Evolutionary conservation across 345 rosid species (phyloP).

Genomic region (Reutealis trisperma): DNA sequence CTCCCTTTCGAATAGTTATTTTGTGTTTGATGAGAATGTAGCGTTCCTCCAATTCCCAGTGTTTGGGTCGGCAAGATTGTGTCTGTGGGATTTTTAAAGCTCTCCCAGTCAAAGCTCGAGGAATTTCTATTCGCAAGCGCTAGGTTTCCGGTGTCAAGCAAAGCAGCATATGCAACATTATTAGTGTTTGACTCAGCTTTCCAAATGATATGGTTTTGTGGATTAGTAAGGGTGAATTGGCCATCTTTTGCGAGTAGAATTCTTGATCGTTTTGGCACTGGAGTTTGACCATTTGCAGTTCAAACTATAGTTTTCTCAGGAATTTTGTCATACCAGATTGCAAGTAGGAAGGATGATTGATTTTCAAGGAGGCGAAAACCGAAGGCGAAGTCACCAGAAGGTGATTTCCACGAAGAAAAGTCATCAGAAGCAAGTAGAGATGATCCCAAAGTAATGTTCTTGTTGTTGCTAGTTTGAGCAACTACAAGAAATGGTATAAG

Average conservation of each 20-base stretch:
- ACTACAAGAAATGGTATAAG: background rate
- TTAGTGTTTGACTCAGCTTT: background rate
- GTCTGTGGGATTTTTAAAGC: too few relatives aligned
- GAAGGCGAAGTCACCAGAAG: background rate
- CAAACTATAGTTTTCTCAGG: background rate
- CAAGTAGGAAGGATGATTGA: background rate
- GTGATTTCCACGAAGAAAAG: background rate
- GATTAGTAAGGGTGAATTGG: background rate
- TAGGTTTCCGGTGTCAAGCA: conserved; percentile 17
- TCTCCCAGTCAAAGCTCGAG: background rate
- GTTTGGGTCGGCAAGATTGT: background rate
- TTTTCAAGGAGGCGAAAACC: background rate
- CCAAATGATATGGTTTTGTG: conserved; percentile 4
- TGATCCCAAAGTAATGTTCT: background rate
- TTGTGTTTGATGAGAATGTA: background rate
- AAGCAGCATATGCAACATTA: background rate
- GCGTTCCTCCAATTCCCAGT: background rate
- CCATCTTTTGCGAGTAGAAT: too few relatives aligned
- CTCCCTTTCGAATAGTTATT: background rate
- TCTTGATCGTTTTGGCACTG: background rate
- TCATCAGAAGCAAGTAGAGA: background rate
- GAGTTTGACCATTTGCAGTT: background rate
- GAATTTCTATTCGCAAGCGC: conserved; percentile 3
- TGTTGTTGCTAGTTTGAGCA: background rate
- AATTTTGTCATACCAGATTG: too few relatives aligned